Evolutionary conservation across 148 eudicot species (phyloP).

Genomic region (Camellia sinensis): DNA sequence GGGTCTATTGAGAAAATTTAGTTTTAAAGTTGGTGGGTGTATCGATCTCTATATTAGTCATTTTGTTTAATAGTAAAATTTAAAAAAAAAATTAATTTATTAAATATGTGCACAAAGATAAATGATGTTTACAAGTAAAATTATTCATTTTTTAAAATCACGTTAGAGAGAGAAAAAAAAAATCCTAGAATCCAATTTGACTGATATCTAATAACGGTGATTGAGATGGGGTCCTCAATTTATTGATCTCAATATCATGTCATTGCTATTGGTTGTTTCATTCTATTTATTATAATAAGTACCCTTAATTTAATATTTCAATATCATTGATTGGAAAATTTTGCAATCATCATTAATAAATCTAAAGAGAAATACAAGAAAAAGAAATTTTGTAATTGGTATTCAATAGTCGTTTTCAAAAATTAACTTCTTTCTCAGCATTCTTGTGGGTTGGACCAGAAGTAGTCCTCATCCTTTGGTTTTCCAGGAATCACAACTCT

Average conservation of each 20-base stretch:
- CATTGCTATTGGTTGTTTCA: conserved; percentile 15
- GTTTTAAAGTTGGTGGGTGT: too few species aligned
- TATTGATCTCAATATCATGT: conserved; percentile 29
- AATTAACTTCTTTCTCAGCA: background rate
- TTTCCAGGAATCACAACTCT: too few species aligned
- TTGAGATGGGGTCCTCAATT: conserved; percentile 22
- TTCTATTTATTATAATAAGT: background rate
- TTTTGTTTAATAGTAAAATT: too few species aligned
- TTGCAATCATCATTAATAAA: background rate
- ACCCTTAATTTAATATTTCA: background rate
- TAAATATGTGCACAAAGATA: too few species aligned
- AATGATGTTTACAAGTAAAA: too few species aligned
- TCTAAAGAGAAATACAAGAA: background rate
- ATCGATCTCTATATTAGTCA: too few species aligned
- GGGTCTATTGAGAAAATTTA: too few species aligned
- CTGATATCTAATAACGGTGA: background rate
- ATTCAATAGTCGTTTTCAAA: background rate
- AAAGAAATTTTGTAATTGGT: background rate
- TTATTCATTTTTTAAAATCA: background rate
- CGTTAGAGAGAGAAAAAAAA: background rate
- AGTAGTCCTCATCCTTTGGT: too few species aligned
- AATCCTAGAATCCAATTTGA: background rate
- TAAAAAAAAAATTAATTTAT: too few species aligned
- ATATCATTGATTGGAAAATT: background rate
- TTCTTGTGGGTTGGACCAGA: too few species aligned